Conservation (phyloP, 2,329 filamentous ascomycete genomes). For the Didymella pinodella region DNA sequence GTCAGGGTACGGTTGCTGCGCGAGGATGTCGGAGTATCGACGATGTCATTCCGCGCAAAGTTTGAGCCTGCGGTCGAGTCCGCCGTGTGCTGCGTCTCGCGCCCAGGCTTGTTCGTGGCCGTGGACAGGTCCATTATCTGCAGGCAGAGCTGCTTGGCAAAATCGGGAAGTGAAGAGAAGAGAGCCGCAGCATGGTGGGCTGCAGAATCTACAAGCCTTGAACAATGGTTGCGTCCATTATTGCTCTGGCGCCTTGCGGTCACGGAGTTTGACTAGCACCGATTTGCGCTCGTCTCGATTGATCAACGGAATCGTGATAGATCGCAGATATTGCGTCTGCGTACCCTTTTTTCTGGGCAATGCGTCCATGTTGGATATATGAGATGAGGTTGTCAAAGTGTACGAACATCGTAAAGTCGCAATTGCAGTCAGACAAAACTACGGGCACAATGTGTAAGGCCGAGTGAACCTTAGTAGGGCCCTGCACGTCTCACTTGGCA, state of each 20-base stretch:
- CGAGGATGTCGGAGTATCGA: conserved; percentile 23
- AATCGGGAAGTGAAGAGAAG: conserved; percentile 6
- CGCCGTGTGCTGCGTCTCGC: conserved; percentile 7
- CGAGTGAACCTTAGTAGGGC: background rate
- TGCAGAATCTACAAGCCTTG: conserved; percentile 9
- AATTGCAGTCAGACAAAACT: background rate
- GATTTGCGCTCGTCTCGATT: conserved; percentile 10
- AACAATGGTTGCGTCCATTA: conserved; percentile 13
- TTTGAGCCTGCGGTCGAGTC: conserved; percentile 7
- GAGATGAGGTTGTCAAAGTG: background rate
- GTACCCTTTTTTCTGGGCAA: conserved; percentile 8
- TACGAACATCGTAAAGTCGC: background rate
- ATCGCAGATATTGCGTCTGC: background rate
- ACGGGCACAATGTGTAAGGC: background rate
- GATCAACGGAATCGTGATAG: conserved; percentile 1
- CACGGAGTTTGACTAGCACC: conserved; percentile 6
- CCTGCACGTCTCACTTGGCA: conserved; percentile 16
- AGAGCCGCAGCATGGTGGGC: conserved; percentile 13
- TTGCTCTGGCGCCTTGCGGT: conserved; percentile 6
- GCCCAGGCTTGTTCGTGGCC: conserved; percentile 10
- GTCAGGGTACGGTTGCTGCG: conserved; percentile 26
- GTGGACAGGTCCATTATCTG: conserved; percentile 20
- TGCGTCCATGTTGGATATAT: background rate
- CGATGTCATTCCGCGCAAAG: conserved; percentile 16
- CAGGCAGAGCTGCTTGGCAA: conserved; percentile 3